Conservation (phyloP, 345 rosid species). For the Trapa incisa region DNA sequence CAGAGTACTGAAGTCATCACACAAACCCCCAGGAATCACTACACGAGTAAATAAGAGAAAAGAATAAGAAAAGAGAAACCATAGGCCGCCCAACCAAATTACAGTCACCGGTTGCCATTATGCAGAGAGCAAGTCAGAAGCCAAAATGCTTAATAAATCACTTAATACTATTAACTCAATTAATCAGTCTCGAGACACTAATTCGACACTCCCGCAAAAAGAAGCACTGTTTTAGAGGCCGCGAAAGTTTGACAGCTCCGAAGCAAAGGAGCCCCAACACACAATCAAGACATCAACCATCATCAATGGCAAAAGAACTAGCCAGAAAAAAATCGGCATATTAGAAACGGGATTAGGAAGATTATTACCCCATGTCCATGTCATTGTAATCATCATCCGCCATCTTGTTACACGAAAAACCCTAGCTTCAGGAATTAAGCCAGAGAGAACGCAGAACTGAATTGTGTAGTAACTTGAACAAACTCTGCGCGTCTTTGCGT, state of each 20-base stretch:
- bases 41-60: background rate
- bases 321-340: too few relatives aligned
- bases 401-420: background rate
- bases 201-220: background rate
- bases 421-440: background rate
- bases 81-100: background rate
- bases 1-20: background rate
- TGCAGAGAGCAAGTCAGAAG: background rate
- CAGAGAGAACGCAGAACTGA: too few relatives aligned
- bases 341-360: background rate
- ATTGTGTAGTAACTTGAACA: too few relatives aligned
- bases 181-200: background rate
- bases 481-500: too few relatives aligned
- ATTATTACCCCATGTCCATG: conserved; percentile 38
- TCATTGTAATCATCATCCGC: conserved; percentile 59
- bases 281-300: background rate
- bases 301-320: background rate
- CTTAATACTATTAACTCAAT: background rate
- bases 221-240: background rate
- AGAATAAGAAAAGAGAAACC: background rate
- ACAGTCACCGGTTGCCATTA: background rate
- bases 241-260: background rate
- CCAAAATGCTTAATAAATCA: background rate
- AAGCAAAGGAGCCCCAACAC: background rate
- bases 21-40: background rate